Conservation (phyloP, 805 yeast species). For the Wickerhamiella qilinensis region DNA sequence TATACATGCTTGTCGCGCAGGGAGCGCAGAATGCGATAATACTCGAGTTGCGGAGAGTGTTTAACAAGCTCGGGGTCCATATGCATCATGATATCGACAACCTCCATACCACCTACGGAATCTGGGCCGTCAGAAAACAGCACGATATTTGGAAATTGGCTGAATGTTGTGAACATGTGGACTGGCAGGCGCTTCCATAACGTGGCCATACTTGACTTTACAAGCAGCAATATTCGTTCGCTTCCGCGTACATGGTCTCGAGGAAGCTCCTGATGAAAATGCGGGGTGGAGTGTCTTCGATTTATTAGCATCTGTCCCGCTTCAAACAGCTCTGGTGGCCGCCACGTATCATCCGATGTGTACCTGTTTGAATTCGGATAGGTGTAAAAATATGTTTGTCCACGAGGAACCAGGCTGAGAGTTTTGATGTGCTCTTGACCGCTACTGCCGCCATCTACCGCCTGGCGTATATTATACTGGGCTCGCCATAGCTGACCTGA, state of each 20-base stretch:
- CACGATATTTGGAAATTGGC: slow-evolving; percentile 11
- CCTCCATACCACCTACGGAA: slow-evolving; percentile 13
- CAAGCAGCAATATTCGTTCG: slow-evolving; percentile 11
- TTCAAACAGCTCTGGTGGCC: slow-evolving; percentile 12
- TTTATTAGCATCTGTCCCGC: slow-evolving; percentile 2
- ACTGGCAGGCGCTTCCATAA: slow-evolving; percentile 17
- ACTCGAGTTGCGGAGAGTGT: slow-evolving; percentile 8
- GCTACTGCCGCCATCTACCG: too few relatives aligned
- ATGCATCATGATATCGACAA: slow-evolving; percentile 14
- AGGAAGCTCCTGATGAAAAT: slow-evolving; percentile 4
- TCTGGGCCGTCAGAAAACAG: slow-evolving; percentile 16
- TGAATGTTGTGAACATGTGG: slow-evolving; percentile 16
- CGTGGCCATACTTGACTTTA: slow-evolving; percentile 13
- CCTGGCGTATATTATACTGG: too few relatives aligned
- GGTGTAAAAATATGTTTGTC: slow-evolving; percentile 15
- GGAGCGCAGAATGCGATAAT: slow-evolving; percentile 13
- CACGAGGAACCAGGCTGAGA: slow-evolving; percentile 7
- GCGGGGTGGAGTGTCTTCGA: slow-evolving; percentile 1
- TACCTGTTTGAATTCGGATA: slow-evolving; percentile 17
- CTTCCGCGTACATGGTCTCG: slow-evolving; percentile 3
- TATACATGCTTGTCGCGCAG: slow-evolving; percentile 13
- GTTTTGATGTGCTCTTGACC: not conserved
- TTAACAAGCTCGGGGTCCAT: slow-evolving; percentile 4
- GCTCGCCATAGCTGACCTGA: not conserved
- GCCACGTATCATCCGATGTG: slow-evolving; percentile 19